These are phyloP conservation scores for Bidens hawaiensis DNA, from an alignment of 140 eudicot species.

Conservation along the genomic window DNA sequence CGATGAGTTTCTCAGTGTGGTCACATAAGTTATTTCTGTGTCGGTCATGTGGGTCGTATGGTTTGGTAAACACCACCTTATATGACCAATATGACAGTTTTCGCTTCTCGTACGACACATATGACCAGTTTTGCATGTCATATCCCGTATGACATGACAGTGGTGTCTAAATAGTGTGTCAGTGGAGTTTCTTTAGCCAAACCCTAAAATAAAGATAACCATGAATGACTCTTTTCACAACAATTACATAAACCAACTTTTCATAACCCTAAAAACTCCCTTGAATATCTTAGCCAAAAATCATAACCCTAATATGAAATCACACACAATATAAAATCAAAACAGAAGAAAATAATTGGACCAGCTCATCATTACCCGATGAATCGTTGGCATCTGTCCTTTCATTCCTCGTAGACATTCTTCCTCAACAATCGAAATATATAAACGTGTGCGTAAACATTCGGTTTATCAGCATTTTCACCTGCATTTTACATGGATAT, in stretches of 20 bases:
- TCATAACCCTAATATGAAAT: slow-evolving; percentile 16
- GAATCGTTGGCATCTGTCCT: slow-evolving; percentile 7
- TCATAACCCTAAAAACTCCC: slow-evolving; percentile 13
- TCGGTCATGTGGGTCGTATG: too few relatives aligned
- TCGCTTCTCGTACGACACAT: too few relatives aligned
- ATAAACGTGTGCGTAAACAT: slow-evolving; percentile 11
- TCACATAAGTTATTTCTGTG: too few relatives aligned
- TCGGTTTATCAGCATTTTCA: slow-evolving; percentile 24
- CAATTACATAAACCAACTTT: too few relatives aligned
- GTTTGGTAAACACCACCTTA: too few relatives aligned
- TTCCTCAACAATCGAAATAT: slow-evolving; percentile 18
- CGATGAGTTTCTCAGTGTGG: too few relatives aligned
- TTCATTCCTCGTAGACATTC: slow-evolving; percentile 22
- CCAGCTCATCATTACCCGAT: slow-evolving; percentile 18
- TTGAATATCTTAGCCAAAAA: slow-evolving; percentile 7
- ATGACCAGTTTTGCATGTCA: too few relatives aligned
- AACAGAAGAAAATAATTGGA: neutral
- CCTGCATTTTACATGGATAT: slow-evolving; percentile 15
- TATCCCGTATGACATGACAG: too few relatives aligned
- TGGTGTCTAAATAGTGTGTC: too few relatives aligned
- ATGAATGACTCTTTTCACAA: neutral
- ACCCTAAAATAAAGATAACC: slow-evolving; percentile 7
- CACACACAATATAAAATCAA: neutral
- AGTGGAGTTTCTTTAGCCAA: too few relatives aligned
- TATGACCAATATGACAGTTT: too few relatives aligned